Conservation (phyloP, 2,329 filamentous ascomycete species). For the Knufia fluminis region DNA sequence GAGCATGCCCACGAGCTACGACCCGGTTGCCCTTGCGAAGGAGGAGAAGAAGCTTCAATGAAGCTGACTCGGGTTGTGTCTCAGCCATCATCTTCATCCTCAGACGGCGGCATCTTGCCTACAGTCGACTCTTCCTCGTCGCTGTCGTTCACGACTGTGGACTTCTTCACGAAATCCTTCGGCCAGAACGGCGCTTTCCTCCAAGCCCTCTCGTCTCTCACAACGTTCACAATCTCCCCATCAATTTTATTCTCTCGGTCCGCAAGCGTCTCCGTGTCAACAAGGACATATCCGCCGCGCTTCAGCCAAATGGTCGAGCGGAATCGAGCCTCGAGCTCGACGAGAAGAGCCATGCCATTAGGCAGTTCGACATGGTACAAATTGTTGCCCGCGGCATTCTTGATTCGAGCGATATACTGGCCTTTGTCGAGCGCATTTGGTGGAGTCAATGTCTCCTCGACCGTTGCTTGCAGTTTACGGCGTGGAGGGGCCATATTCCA, state of each 20-base stretch:
- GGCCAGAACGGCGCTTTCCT: slow-evolving; percentile 86
- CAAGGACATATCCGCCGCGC: slow-evolving; percentile 74
- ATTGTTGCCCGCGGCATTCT: slow-evolving; percentile 80
- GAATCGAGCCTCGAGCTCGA: slow-evolving; percentile 76
- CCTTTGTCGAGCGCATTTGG: slow-evolving; percentile 44
- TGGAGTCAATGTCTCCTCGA: slow-evolving; percentile 58
- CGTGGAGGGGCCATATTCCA: slow-evolving; percentile 67
- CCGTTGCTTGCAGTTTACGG: slow-evolving; percentile 66
- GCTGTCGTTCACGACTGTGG: slow-evolving; percentile 47
- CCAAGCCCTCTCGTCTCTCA: slow-evolving; percentile 86
- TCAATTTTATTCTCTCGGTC: slow-evolving; percentile 65
- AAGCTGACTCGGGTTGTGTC: neutral
- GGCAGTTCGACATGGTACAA: slow-evolving; percentile 72
- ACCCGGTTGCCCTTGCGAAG: slow-evolving; percentile 5
- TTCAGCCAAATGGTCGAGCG: slow-evolving; percentile 91
- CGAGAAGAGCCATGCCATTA: slow-evolving; percentile 54
- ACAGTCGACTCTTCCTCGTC: slow-evolving; percentile 71
- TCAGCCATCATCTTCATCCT: slow-evolving; percentile 53
- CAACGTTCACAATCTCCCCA: slow-evolving; percentile 87
- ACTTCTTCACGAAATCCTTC: slow-evolving; percentile 61
- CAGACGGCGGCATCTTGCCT: slow-evolving; percentile 75
- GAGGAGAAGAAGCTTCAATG: slow-evolving; percentile 10
- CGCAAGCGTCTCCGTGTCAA: slow-evolving; percentile 58
- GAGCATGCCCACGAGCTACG: slow-evolving; percentile 16
- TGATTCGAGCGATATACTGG: slow-evolving; percentile 63